Percentiles rank a stretch among this genome's conserved stretches.
phyloP scores from a whole-genome alignment of 2,329 filamentous ascomycete genomes.

The Ceratocystis cacaofunesta region DNA sequence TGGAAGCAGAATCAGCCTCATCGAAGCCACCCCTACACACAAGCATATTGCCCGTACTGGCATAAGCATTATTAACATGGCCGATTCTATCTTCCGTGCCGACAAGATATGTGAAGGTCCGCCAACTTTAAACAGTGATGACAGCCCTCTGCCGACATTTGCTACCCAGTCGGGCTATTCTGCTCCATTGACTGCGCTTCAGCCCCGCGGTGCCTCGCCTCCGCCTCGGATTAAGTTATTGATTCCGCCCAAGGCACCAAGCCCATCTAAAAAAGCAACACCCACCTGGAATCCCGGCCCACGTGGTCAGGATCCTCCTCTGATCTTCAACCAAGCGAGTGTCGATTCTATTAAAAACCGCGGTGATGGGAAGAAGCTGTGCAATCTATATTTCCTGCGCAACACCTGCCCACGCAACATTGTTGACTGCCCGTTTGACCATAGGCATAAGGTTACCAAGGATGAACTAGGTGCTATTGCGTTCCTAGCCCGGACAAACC shows the following conservation, averaged over 20 bases:
- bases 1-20: conserved; percentile 34
- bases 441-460: conserved; percentile 36
- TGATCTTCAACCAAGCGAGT: conserved; percentile 20
- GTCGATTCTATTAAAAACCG: conserved; percentile 43
- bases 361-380: conserved; percentile 40
- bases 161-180: neutral
- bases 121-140: neutral
- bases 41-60: conserved; percentile 33
- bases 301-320: conserved; percentile 6
- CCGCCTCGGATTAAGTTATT: conserved; percentile 2
- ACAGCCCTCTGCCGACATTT: neutral
- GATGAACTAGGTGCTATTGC: conserved; percentile 44
- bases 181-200: neutral
- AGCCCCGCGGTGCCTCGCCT: conserved; percentile 2
- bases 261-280: neutral
- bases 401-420: conserved; percentile 40
- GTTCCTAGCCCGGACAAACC: conserved; percentile 41
- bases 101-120: conserved; percentile 34
- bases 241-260: conserved; percentile 5
- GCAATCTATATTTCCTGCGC: conserved; percentile 47
- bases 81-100: conserved; percentile 35
- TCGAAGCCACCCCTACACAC: conserved; percentile 38
- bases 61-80: conserved; percentile 33
- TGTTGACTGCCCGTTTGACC: conserved; percentile 39
- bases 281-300: conserved; percentile 7